Percentiles rank a stretch among this genome's conserved stretches.
Evolutionary conservation across 1,139 yeast species (phyloP).

Genomic region (Candida dubliniensis): DNA sequence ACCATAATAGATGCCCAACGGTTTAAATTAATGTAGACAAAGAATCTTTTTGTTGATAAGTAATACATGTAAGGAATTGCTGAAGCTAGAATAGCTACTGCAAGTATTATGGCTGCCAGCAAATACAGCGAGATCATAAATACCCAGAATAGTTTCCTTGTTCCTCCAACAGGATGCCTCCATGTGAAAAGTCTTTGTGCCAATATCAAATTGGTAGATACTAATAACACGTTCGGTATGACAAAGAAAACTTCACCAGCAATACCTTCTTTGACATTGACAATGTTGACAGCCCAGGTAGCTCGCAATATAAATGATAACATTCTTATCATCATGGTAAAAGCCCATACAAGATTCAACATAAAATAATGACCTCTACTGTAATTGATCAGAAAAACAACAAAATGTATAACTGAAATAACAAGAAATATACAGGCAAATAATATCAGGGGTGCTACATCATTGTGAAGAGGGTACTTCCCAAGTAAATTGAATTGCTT

Average conservation of each 20-base stretch:
- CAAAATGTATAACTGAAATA: slow-evolving; percentile 25
- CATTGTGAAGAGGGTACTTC: slow-evolving; percentile 29
- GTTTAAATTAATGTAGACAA: slow-evolving; percentile 6
- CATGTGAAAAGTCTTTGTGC: slow-evolving; percentile 47
- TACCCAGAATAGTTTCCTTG: slow-evolving; percentile 35
- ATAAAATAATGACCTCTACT: slow-evolving; percentile 38
- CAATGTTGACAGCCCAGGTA: slow-evolving; percentile 30
- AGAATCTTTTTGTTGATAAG: slow-evolving; percentile 18
- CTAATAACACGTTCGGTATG: slow-evolving; percentile 33
- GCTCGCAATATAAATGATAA: slow-evolving; percentile 33
- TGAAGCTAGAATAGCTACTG: slow-evolving; percentile 33
- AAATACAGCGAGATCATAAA: slow-evolving; percentile 33
- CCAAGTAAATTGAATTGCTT: slow-evolving; percentile 35
- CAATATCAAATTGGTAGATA: slow-evolving; percentile 38
- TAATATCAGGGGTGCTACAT: slow-evolving; percentile 31
- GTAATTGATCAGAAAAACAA: slow-evolving; percentile 29
- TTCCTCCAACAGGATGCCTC: slow-evolving; percentile 51
- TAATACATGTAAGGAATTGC: slow-evolving; percentile 36
- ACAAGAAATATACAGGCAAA: slow-evolving; percentile 32
- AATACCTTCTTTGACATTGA: slow-evolving; percentile 28
- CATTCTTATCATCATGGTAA: slow-evolving; percentile 26
- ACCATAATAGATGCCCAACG: slow-evolving; percentile 49
- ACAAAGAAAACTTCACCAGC: slow-evolving; percentile 35
- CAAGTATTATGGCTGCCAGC: slow-evolving; percentile 30
- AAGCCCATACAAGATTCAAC: slow-evolving; percentile 32